Evolutionary conservation across 1,139 yeast genomes (phyloP).

Genomic region (Sugiyamaella novakii): DNA sequence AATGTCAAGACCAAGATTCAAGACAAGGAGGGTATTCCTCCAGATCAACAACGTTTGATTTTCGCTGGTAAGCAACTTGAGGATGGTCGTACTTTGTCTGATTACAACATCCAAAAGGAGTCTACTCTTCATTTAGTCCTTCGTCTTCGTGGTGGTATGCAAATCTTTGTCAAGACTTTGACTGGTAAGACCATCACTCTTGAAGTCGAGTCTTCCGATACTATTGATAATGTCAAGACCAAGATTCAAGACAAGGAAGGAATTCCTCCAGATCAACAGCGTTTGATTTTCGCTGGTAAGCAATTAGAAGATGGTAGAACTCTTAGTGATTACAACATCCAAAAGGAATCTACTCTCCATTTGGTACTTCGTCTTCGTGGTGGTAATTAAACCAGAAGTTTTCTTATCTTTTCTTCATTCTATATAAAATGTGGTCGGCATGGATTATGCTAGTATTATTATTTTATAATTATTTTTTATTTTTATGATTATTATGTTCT

Average conservation of each 20-base stretch:
- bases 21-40: constrained; percentile 90
- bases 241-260: constrained; percentile 90
- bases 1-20: constrained; percentile 87
- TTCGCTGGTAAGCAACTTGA: constrained; percentile 89
- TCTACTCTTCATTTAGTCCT: constrained; percentile 82
- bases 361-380: constrained; percentile 83
- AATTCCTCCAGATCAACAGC: constrained; percentile 86
- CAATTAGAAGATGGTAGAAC: constrained; percentile 88
- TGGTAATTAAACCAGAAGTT: constrained; percentile 59
- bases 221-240: constrained; percentile 82
- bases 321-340: constrained; percentile 82
- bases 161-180: constrained; percentile 78
- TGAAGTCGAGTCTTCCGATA: constrained; percentile 85
- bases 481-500: too few relatives aligned
- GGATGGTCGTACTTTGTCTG: constrained; percentile 81
- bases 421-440: too few relatives aligned
- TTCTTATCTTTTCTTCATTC: too few relatives aligned
- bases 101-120: constrained; percentile 84
- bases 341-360: constrained; percentile 82
- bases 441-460: background rate
- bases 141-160: constrained; percentile 90
- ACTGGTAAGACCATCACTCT: constrained; percentile 87
- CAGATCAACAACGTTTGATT: constrained; percentile 85
- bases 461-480: constrained; percentile 4
- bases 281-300: constrained; percentile 85